Evolutionary conservation across 345 rosid genomes (phyloP).

Genomic region (Euphorbia tirucalli): DNA sequence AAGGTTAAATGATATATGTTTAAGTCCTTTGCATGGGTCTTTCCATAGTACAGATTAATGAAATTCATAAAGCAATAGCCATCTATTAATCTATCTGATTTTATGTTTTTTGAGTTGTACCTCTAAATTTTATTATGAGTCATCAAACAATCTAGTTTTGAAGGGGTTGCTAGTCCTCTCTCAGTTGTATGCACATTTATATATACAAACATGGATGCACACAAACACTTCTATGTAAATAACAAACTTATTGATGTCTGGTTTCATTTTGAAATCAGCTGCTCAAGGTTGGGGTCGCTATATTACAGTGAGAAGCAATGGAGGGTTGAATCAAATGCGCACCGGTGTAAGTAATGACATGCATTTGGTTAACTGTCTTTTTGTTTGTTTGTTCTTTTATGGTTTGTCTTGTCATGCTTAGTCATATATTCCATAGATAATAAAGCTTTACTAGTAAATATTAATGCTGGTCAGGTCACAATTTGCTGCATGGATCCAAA

Average conservation of each 20-base stretch:
- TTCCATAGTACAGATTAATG: not conserved
- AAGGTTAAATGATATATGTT: conserved; percentile 40
- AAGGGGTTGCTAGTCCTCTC: not conserved
- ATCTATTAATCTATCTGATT: not conserved
- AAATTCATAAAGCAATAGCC: not conserved
- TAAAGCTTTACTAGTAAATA: not conserved
- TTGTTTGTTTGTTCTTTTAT: not conserved
- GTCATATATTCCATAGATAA: not conserved
- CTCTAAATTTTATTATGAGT: not conserved
- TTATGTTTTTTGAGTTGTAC: not conserved
- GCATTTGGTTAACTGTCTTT: not conserved
- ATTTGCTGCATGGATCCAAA: not conserved
- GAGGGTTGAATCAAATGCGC: conserved; percentile 98
- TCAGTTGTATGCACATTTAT: not conserved
- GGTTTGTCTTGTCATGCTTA: not conserved
- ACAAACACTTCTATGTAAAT: not conserved
- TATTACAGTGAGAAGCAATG: conserved; percentile 86
- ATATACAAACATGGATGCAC: not conserved
- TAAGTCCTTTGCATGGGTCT: not conserved
- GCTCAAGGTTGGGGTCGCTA: conserved; percentile 47
- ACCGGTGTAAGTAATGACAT: conserved; percentile 70
- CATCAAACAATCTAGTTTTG: not conserved
- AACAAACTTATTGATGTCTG: not conserved
- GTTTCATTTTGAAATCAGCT: conserved; percentile 40
- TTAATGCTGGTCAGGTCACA: not conserved